These are phyloP conservation scores for Pterocarpus santalinus DNA, from an alignment of 306 rosid genomes.

Conservation along the genomic window DNA sequence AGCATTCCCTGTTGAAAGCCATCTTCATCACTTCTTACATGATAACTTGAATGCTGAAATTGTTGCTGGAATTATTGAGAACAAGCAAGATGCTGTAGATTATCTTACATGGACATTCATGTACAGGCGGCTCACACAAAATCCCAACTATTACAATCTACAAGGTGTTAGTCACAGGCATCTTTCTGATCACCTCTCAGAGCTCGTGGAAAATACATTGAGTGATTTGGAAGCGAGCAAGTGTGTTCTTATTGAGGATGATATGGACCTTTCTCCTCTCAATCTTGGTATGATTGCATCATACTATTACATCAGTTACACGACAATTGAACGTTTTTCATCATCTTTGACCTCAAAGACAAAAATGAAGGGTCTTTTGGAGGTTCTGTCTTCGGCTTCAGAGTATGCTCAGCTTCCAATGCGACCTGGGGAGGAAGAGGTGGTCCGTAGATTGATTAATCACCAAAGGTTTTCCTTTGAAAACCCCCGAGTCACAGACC, in stretches of 20 bases:
- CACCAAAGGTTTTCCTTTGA: conserved; percentile 94
- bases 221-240: conserved; percentile 89
- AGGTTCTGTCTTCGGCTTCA: conserved; percentile 83
- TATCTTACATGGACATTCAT: conserved; percentile 96
- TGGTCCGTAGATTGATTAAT: conserved; percentile 78
- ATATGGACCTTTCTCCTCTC: conserved; percentile 82
- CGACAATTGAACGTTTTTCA: conserved; percentile 91
- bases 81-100: conserved; percentile 96
- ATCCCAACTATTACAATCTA: conserved; percentile 94
- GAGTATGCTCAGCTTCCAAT: conserved; percentile 90
- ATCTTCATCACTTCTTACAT: conserved; percentile 85
- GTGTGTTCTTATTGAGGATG: conserved; percentile 80
- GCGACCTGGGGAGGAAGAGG: conserved; percentile 95
- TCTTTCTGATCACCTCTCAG: conserved; percentile 94
- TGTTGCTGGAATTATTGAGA: conserved; percentile 82
- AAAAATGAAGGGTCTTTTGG: conserved; percentile 93
- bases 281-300: conserved; percentile 95
- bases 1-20: conserved; percentile 98
- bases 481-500: conserved; percentile 81
- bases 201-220: conserved; percentile 85
- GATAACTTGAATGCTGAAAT: conserved; percentile 90
- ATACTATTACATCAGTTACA: conserved; percentile 85
- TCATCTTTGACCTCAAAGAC: conserved; percentile 81
- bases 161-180: conserved; percentile 96
- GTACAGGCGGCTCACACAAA: conserved; percentile 94